Evolutionary conservation across 2,329 filamentous ascomycete species (phyloP).

Genomic region (Phialocephala subalpina): DNA sequence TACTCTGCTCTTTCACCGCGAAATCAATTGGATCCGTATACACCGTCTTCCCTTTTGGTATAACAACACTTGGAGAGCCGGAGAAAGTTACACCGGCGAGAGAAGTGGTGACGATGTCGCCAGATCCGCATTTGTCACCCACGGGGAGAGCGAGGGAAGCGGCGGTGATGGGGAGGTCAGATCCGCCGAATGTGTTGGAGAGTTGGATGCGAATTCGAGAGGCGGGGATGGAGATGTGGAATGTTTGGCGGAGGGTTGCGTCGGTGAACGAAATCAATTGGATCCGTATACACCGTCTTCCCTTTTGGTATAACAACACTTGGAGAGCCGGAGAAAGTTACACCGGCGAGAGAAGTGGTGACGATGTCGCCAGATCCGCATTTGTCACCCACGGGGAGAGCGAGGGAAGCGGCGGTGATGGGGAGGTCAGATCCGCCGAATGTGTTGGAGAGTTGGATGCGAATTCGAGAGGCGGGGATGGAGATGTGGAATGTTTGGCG

Average conservation of each 20-base stretch:
- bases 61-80: conserved; percentile 56
- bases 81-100: conserved; percentile 65
- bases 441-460: conserved; percentile 32
- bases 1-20: conserved; percentile 55
- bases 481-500: conserved; percentile 31
- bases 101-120: conserved; percentile 58
- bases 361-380: conserved; percentile 62
- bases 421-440: conserved; percentile 53
- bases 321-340: conserved; percentile 64
- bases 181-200: conserved; percentile 29
- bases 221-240: conserved; percentile 26
- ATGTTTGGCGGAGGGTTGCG: conserved; percentile 30
- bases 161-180: conserved; percentile 63
- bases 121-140: conserved; percentile 60
- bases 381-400: conserved; percentile 60
- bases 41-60: conserved; percentile 63
- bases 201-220: conserved; percentile 26
- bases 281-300: conserved; percentile 66
- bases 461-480: conserved; percentile 16
- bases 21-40: conserved; percentile 70
- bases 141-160: conserved; percentile 64
- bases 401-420: conserved; percentile 65
- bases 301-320: conserved; percentile 63
- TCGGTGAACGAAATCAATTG: conserved; percentile 56
- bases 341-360: conserved; percentile 55